Base-by-base conservation (phyloP, 2,329 filamentous ascomycete species). In the Exophiala sideris region DNA sequence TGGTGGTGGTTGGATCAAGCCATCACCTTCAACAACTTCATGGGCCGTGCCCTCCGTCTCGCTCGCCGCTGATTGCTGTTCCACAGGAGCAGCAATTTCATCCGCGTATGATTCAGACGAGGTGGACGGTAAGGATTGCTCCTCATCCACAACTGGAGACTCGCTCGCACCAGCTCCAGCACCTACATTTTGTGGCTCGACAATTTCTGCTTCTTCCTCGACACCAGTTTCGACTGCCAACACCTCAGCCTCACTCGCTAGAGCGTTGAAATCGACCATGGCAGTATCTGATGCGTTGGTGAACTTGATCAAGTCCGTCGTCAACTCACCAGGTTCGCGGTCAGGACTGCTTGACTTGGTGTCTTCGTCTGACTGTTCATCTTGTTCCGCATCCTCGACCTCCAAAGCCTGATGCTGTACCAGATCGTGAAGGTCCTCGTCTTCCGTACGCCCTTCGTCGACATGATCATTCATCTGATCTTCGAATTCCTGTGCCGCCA, bases 41-140 rank as follows among this genome's bases (percentile, higher is more conserved):
- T 10, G 4, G 5, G 14, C 58, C 8, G 75, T 57, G 32, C 81
- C 68, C 18, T 71, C 71, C 14, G 78, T 78, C 54, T 84, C 79
- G 16, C 81, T 74, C 3, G 79, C 83, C 8, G 81, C 69, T 29
- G 16, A 20, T 10, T 10, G 7, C 6, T 57, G 41, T 3, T 52
- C 42, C 11, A 52, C 16, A 16, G 61, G 57, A 44, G 56, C 52
- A 9, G 77, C 74, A 65, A 87, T 87, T 66, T 88, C 85, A 61
- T 88, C 83, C 2, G 79, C 83, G 63, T 86, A 86, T 59, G 85
- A 81, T 59, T 87, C 80, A 62, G 82, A 86, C 1, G 79, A 79
- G 56, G 85, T 82, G 0, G 84, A 86, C 18, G 66, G 20, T 9
- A 58, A 21, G 12, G 55, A 58, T 24, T 48, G 50, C 34, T 54